phyloP scores from a whole-genome alignment of 768 basidiomycete species.

The Mycena venus region DNA sequence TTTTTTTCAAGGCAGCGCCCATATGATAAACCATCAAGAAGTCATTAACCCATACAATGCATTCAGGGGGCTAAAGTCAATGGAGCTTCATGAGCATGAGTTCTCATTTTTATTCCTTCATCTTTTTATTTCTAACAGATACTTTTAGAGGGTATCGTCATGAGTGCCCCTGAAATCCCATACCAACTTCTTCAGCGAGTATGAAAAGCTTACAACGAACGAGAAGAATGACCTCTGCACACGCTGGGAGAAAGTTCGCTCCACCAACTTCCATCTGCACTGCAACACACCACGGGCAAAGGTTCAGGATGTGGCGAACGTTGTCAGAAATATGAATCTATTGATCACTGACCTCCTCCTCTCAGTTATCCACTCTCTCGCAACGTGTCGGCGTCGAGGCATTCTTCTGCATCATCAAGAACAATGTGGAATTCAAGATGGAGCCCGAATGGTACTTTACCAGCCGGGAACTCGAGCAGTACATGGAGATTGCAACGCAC shows the following conservation, averaged over 20 bases:
- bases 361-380: constrained; percentile 20
- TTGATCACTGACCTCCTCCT: background rate
- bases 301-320: constrained; percentile 23
- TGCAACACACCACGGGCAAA: constrained; percentile 14
- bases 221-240: constrained; percentile 10
- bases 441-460: too few relatives aligned
- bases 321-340: constrained; percentile 13
- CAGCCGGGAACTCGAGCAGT: constrained; percentile 23
- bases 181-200: constrained; percentile 8
- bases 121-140: background rate
- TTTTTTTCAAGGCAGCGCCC: constrained; percentile 18
- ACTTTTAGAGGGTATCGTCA: background rate
- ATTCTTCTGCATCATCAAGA: constrained; percentile 40
- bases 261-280: background rate
- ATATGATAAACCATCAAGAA: too few relatives aligned
- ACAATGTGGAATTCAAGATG: constrained; percentile 12
- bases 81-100: background rate
- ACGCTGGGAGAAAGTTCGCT: background rate
- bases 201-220: background rate
- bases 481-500: constrained; percentile 31
- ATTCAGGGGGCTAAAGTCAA: background rate
- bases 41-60: constrained; percentile 16
- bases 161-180: background rate
- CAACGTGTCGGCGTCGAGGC: constrained; percentile 37
- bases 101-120: background rate